Evolutionary conservation across 768 basidiomycete species (phyloP).

Genomic region (Mycena rosella): DNA sequence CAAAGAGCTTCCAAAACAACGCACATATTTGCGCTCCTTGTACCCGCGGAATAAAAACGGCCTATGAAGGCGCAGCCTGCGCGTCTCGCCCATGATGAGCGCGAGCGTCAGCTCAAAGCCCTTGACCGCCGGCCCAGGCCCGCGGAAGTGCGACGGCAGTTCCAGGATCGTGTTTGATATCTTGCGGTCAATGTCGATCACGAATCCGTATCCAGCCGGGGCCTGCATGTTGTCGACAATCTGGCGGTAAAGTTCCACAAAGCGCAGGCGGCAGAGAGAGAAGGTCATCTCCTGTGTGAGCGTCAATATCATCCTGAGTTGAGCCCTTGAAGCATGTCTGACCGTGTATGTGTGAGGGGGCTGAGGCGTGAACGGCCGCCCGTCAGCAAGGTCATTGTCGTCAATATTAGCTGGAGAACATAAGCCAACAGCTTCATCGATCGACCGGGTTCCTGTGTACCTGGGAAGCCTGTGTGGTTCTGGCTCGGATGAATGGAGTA

Average conservation of each 20-base stretch:
- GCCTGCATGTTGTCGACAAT: conserved; percentile 43
- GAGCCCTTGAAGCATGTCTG: background rate
- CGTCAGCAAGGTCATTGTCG: conserved; percentile 42
- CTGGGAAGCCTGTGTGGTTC: conserved; percentile 44
- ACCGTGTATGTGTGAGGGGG: conserved; percentile 40
- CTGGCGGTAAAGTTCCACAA: conserved; percentile 41
- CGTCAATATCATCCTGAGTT: background rate
- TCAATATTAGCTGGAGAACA: conserved; percentile 37
- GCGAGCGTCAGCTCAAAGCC: conserved; percentile 39
- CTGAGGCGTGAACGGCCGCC: conserved; percentile 28
- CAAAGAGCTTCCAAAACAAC: conserved; percentile 6
- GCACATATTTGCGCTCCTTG: conserved; percentile 41
- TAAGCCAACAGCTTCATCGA: too few relatives aligned
- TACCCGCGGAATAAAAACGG: conserved; percentile 44
- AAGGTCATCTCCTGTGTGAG: conserved; percentile 42
- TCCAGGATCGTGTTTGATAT: conserved; percentile 36
- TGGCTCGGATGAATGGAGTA: conserved; percentile 46
- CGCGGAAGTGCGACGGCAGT: conserved; percentile 33
- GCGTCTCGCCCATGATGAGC: conserved; percentile 44
- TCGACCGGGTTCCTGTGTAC: background rate
- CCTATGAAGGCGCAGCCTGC: conserved; percentile 41
- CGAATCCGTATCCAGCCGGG: conserved; percentile 41
- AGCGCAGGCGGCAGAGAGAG: conserved; percentile 38
- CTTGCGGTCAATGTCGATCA: conserved; percentile 40
- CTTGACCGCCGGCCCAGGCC: conserved; percentile 29